Evolutionary conservation across 1,284 basidiomycete genomes (phyloP), one percentile per base, ranked within the genome.

Genomic region (Rhodotorula sp.): DNA sequence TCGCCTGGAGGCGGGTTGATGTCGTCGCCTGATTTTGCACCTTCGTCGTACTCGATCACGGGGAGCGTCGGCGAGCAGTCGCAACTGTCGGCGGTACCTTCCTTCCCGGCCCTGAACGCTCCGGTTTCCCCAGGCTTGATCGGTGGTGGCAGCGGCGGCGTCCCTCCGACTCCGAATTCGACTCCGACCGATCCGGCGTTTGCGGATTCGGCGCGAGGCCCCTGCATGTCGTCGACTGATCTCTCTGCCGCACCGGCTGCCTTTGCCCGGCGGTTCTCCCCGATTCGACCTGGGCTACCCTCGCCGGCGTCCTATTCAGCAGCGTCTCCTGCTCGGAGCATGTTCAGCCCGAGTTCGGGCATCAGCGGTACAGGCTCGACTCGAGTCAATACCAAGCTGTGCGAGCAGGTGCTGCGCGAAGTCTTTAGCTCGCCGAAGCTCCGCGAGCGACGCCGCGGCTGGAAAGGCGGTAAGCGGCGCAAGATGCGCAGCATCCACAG

Each of bases 321-420:
- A 26, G 53, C 53, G 8, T 18, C 26, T 12, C 29, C 53, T 12
- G 17, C 53, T n/a, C 53, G 53, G 17, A 54, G 53, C 29, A 54
- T 54, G 17, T n/a, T 26, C 18, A 53, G 62, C 42, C 42, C 26
- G 12, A 66, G 54, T 18, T 63, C 30, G 5, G 60, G 62, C 55
- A 64, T 71, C 33, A 48, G 51, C 20, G 94, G 94, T 5, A 91
- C 88, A 1, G 94, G 94, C 1, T 92, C 91, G 22, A 96, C 94
- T 3, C 87, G 88, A 58, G 93, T 96, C 67, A 96, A 97, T 80
- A 92, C 90, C 55, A 91, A 87, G 80, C 83, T 97, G 69, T 94
- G 93, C 81, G 93, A 96, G 78, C 92, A 95, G 75, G 91, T 97
- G 58, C 94, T 97, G 79, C 89, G 87, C 66, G 90, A 90, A 20